phyloP scores from a whole-genome alignment of 768 basidiomycete species.

The Pulveroboletus ravenelii region DNA sequence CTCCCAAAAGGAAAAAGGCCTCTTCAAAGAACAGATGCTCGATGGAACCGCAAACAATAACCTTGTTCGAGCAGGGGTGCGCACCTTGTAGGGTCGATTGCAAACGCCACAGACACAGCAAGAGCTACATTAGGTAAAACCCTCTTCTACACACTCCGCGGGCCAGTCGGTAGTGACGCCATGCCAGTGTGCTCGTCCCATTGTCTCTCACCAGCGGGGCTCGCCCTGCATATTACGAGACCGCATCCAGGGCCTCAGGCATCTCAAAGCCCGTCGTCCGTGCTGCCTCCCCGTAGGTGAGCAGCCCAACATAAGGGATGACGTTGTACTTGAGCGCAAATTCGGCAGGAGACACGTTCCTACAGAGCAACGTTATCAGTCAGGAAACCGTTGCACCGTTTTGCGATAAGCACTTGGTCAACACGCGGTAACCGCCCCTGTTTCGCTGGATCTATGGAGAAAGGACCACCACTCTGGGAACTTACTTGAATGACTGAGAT shows the following conservation, averaged over 20 bases:
- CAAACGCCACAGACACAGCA: conserved; percentile 11
- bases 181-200: conserved; percentile 4
- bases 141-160: conserved; percentile 11
- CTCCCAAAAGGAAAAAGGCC: too few species aligned
- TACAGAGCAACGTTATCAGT: conserved; percentile 31
- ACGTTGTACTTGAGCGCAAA: conserved; percentile 83
- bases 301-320: conserved; percentile 83
- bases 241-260: conserved; percentile 30
- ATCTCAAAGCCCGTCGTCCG: conserved; percentile 38
- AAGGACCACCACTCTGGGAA: conserved; percentile 14
- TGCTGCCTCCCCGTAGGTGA: conserved; percentile 73
- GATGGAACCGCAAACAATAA: neutral
- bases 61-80: neutral
- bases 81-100: neutral
- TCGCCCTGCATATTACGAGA: conserved; percentile 16
- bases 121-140: conserved; percentile 18
- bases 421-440: conserved; percentile 19
- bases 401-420: conserved; percentile 13
- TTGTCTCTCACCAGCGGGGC: neutral
- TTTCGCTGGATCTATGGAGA: neutral
- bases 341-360: conserved; percentile 58
- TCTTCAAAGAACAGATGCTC: too few species aligned
- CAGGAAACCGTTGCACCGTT: conserved; percentile 1
- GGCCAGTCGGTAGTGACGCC: conserved; percentile 12
- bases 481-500: conserved; percentile 70